Percentiles rank a stretch among this genome's conserved stretches.
Conservation (phyloP, 768 basidiomycete genomes). For the Kwoniella europaea region DNA sequence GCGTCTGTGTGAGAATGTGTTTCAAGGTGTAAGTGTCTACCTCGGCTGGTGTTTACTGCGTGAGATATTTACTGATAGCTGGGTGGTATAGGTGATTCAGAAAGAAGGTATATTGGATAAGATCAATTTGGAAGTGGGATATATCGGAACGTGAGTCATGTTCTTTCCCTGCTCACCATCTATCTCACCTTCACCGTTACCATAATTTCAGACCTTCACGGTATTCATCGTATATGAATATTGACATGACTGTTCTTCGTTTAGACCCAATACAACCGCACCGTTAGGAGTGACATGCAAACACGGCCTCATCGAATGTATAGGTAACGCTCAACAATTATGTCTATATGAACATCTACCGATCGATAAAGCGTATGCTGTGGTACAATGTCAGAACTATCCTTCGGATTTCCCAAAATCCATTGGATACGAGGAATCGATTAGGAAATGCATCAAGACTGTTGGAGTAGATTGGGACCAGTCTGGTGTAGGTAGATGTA, state of each 20-base stretch:
- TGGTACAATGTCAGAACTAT: conserved; percentile 38
- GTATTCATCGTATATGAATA: not conserved
- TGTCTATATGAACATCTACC: conserved; percentile 65
- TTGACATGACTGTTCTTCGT: not conserved
- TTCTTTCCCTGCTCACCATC: no score
- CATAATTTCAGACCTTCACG: not conserved
- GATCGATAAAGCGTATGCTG: conserved; percentile 33
- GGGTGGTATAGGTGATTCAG: conserved; percentile 58
- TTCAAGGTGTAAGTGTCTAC: conserved; percentile 66
- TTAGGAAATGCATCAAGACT: conserved; percentile 69
- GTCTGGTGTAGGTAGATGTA: conserved; percentile 62
- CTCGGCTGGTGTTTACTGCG: no score
- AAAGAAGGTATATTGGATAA: conserved; percentile 65
- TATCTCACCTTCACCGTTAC: no score
- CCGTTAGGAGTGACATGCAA: conserved; percentile 71
- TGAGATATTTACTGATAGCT: no score
- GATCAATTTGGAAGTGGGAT: conserved; percentile 72
- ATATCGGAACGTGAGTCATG: conserved; percentile 71
- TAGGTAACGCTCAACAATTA: conserved; percentile 83
- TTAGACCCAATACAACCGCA: conserved; percentile 32
- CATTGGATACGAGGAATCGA: conserved; percentile 71
- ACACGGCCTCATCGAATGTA: conserved; percentile 80
- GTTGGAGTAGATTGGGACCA: conserved; percentile 73
- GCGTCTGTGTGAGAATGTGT: conserved; percentile 75
- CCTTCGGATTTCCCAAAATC: conserved; percentile 58